phyloP scores from a whole-genome alignment of 306 rosid genomes.

The Castanea crenata region DNA sequence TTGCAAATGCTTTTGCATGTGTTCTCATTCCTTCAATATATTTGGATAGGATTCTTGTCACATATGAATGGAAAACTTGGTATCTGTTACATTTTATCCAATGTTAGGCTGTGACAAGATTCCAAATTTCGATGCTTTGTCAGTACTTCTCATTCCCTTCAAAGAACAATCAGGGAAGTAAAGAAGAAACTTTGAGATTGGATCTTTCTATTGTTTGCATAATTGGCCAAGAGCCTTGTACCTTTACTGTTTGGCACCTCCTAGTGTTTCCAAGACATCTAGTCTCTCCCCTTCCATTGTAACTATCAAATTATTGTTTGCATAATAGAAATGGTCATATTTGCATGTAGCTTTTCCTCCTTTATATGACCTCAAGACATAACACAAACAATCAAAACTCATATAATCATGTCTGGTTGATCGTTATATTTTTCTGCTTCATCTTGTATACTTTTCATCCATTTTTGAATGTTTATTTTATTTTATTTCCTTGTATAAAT shows the following conservation, averaged over 20 bases:
- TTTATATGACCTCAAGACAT: not conserved
- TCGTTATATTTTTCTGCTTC: not conserved
- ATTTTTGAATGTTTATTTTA: not conserved
- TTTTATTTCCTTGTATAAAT: not conserved
- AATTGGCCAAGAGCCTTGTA: not conserved
- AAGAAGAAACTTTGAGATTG: not conserved
- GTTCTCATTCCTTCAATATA: not conserved
- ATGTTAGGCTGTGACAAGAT: not conserved
- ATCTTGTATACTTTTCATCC: not conserved
- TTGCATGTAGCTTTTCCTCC: not conserved
- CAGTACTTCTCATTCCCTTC: not conserved
- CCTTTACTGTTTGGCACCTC: too few relatives aligned
- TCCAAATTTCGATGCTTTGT: not conserved
- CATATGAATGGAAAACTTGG: not conserved
- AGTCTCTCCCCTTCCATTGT: too few relatives aligned
- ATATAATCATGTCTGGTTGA: not conserved
- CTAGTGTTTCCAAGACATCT: too few relatives aligned
- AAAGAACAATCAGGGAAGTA: not conserved
- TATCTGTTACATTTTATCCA: not conserved
- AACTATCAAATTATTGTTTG: too few relatives aligned
- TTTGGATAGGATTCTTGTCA: not conserved
- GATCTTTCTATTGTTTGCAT: not conserved
- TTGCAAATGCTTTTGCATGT: not conserved
- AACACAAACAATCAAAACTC: not conserved
- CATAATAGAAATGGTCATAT: not conserved